These are phyloP conservation scores for Sporothrix curviconia DNA, from an alignment of 2,329 filamentous ascomycete species.

Conservation along the genomic window DNA sequence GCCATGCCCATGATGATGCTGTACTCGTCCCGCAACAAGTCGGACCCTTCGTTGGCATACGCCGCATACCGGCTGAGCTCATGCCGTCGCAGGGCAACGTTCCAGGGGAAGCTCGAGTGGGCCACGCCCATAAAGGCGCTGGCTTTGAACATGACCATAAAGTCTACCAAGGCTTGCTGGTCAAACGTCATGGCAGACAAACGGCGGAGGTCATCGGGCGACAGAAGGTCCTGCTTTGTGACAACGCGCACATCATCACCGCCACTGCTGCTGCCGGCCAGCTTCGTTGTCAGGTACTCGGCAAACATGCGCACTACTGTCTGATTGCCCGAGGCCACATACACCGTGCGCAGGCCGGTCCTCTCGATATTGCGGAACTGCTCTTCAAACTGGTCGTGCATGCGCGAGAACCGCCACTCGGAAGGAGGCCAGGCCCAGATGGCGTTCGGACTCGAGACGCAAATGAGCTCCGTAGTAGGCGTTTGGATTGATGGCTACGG, in stretches of 20 bases:
- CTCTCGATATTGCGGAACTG: slow-evolving; percentile 24
- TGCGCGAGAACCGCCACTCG: slow-evolving; percentile 27
- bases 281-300: slow-evolving; percentile 14
- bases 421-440: slow-evolving; percentile 26
- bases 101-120: slow-evolving; percentile 30
- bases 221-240: slow-evolving; percentile 28
- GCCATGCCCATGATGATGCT: slow-evolving; percentile 29
- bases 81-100: slow-evolving; percentile 27
- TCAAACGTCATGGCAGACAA: slow-evolving; percentile 27
- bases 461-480: slow-evolving; percentile 29
- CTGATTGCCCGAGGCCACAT: slow-evolving; percentile 27
- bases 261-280: neutral
- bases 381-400: slow-evolving; percentile 27
- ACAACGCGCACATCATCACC: slow-evolving; percentile 23
- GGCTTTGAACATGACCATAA: slow-evolving; percentile 28
- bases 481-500: slow-evolving; percentile 20
- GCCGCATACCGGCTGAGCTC: slow-evolving; percentile 26
- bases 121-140: slow-evolving; percentile 30
- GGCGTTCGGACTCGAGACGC: slow-evolving; percentile 28
- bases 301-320: slow-evolving; percentile 25
- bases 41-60: slow-evolving; percentile 26
- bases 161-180: slow-evolving; percentile 30
- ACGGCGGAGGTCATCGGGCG: slow-evolving; percentile 16
- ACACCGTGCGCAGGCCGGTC: slow-evolving; percentile 24
- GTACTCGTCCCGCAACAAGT: slow-evolving; percentile 27